A percentile compares a stretch with the other conserved stretches of the same genome.
Conservation (phyloP, 306 rosid genomes). For the Vigna trinervia region DNA sequence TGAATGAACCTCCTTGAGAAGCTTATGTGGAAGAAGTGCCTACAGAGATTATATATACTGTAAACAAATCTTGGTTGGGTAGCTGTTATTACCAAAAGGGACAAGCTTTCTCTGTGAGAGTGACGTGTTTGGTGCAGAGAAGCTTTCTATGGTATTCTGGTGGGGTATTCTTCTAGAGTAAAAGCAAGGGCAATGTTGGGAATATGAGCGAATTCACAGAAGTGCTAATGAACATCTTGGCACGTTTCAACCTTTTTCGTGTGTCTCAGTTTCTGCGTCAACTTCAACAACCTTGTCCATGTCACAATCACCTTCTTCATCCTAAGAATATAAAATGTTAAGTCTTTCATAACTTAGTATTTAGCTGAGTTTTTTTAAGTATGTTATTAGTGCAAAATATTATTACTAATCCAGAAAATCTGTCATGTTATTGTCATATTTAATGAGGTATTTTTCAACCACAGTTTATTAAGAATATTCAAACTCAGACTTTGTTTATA, state of each 20-base stretch:
- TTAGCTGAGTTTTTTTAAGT: no score
- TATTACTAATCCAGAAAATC: no score
- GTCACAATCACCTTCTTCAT: conserved; percentile 30
- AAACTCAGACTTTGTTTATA: no score
- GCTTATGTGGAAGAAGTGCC: conserved; percentile 38
- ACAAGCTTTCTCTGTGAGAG: conserved; percentile 37
- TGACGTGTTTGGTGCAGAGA: conserved; percentile 38
- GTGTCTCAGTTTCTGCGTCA: conserved; percentile 15
- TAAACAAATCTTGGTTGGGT: conserved; percentile 38
- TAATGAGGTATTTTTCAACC: no score
- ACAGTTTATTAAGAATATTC: no score
- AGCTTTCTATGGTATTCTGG: background rate
- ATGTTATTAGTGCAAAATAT: no score
- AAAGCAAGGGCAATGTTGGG: conserved; percentile 34
- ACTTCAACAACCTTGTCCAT: conserved; percentile 5
- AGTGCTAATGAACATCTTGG: conserved; percentile 35
- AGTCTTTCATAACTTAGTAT: no score
- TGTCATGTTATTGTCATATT: no score
- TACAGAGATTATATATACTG: conserved; percentile 51
- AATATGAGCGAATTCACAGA: conserved; percentile 29
- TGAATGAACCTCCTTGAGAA: conserved; percentile 5
- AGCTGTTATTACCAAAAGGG: conserved; percentile 43
- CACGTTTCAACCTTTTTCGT: conserved; percentile 34
- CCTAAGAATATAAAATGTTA: background rate
- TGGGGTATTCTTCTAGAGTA: conserved; percentile 35